Evolutionary conservation across 2,329 filamentous ascomycete genomes (phyloP).

Genomic region (Talaromyces amestolkiae): DNA sequence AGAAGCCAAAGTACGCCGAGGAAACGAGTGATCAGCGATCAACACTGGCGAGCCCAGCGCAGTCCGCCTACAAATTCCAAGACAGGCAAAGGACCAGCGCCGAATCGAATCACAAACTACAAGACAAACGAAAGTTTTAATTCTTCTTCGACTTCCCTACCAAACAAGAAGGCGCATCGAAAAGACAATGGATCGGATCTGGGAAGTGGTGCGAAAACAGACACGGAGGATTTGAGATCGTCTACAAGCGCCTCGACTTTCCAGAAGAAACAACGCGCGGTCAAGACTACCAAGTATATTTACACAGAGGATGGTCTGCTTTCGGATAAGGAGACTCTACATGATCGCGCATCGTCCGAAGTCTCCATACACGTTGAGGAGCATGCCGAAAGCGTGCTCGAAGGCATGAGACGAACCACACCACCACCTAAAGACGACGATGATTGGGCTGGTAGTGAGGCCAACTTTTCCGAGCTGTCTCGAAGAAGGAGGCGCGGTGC

Average conservation of each 20-base stretch:
- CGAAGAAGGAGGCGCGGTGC: constrained; percentile 33
- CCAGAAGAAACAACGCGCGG: constrained; percentile 27
- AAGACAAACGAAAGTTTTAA: constrained; percentile 33
- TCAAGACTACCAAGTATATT: constrained; percentile 24
- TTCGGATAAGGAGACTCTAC: constrained; percentile 24
- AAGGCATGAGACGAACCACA: constrained; percentile 28
- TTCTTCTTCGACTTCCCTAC: constrained; percentile 28
- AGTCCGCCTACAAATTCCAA: constrained; percentile 42
- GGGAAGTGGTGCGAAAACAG: constrained; percentile 26
- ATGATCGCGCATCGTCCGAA: constrained; percentile 17
- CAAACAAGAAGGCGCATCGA: constrained; percentile 28
- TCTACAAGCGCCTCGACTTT: constrained; percentile 25
- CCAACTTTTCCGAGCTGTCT: constrained; percentile 41
- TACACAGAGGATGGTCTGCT: constrained; percentile 21
- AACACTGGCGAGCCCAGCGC: constrained; percentile 68
- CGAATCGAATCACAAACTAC: constrained; percentile 45
- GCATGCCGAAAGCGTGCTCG: constrained; percentile 26
- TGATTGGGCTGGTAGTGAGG: constrained; percentile 40
- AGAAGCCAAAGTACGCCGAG: constrained; percentile 65
- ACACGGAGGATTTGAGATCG: constrained; percentile 30
- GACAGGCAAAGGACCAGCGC: constrained; percentile 39
- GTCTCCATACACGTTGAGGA: constrained; percentile 24
- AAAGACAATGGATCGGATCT: constrained; percentile 25
- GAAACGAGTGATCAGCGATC: constrained; percentile 90
- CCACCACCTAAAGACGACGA: constrained; percentile 28